Base-by-base conservation (phyloP, 306 rosid species). In the Oxytropis ochrocephala region DNA sequence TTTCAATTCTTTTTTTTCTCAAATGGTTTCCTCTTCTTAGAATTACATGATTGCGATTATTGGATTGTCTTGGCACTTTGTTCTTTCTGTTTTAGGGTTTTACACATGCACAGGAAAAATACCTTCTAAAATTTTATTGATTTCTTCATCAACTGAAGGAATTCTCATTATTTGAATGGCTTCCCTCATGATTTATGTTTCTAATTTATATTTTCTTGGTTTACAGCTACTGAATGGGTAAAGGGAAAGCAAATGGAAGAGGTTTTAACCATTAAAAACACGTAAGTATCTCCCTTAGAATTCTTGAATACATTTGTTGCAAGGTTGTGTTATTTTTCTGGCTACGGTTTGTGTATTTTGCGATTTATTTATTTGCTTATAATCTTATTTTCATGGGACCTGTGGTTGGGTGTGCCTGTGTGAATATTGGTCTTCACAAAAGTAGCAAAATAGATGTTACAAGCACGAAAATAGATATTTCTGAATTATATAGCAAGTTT, bases 161-260 rank as follows among this genome's bases (percentile, higher is more conserved):
- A 42, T 42, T 42, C 47, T 5, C n/a, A 0, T 42, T 42, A 11
- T 42, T 13, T 42, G 47, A 42, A 42, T 48, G 38, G 4, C 50
- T 58, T 10, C 30, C 24, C 60, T 60, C 17, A 3, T 21, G 10
- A 58, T 68, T 38, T 58, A 16, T 71, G 61, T 47, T 74, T 77
- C 76, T 79, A 51, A 79, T 51, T 58, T 48, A 29, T 14, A 0
- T 41, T 49, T 50, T 75, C 4, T 79, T 38, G 13, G 24, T 46
- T 86, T 85, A 61, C 88, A 94, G 98, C 98, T 82, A 84, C 98
- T 59, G 98, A 94, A 74, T 90, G 96, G 98, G 92, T 90, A 8
- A 94, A 94, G 82, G 97, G 98, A 48, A 90, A 74, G 81, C 96
- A 82, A 27, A 87, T 82, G 98, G 97, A 94, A 60, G 98, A 94